These are phyloP conservation scores for Starmerella apis DNA, from an alignment of 805 yeast species.

Conservation along the genomic window DNA sequence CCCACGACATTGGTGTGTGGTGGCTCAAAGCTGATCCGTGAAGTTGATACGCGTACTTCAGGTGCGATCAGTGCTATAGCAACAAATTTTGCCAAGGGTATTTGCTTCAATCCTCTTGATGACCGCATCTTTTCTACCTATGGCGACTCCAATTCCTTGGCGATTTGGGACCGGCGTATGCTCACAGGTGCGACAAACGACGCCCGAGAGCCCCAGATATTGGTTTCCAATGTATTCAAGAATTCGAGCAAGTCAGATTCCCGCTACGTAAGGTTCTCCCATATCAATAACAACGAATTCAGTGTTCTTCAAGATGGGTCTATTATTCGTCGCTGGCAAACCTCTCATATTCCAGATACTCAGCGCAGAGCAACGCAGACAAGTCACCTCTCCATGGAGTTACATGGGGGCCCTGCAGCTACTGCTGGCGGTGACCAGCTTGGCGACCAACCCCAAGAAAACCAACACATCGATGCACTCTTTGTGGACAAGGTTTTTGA, in stretches of 20 bases:
- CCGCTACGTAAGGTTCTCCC: conserved; percentile 35
- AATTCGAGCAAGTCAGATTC: conserved; percentile 18
- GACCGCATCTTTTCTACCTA: conserved; percentile 58
- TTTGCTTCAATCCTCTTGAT: conserved; percentile 60
- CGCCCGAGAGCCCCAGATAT: conserved; percentile 22
- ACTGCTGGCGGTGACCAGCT: not conserved
- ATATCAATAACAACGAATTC: conserved; percentile 57
- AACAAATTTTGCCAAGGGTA: conserved; percentile 58
- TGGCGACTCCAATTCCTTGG: conserved; percentile 74
- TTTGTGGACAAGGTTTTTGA: conserved; percentile 72
- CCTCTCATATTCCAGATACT: conserved; percentile 26
- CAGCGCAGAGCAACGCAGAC: not conserved
- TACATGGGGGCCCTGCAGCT: not conserved
- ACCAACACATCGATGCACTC: conserved; percentile 34
- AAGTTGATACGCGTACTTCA: conserved; percentile 53
- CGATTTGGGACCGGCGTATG: conserved; percentile 43
- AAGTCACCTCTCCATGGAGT: conserved; percentile 3
- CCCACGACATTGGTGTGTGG: conserved; percentile 54
- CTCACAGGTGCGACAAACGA: conserved; percentile 15
- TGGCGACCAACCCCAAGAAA: not conserved
- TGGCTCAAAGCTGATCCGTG: conserved; percentile 64
- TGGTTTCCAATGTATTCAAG: conserved; percentile 25
- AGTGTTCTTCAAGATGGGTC: conserved; percentile 72
- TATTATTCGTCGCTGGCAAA: conserved; percentile 67
- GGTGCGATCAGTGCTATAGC: conserved; percentile 39